Conservation (phyloP, 768 basidiomycete genomes). For the Lactarius deliciosus region DNA sequence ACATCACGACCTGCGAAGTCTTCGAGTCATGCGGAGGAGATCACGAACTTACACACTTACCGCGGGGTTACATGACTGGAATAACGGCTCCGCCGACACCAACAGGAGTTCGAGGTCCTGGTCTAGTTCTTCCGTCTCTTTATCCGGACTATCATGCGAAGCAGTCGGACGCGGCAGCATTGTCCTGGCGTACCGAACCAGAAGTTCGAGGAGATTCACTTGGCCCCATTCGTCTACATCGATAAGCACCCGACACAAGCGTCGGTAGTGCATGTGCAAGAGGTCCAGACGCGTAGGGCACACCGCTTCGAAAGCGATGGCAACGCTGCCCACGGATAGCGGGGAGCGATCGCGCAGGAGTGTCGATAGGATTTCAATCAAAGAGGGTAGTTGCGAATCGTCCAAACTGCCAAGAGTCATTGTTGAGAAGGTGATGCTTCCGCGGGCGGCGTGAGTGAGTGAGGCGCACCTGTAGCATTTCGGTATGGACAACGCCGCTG, state of each 20-base stretch:
- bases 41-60: slow-evolving; percentile 44
- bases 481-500: slow-evolving; percentile 85
- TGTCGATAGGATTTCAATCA: slow-evolving; percentile 65
- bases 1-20: slow-evolving; percentile 67
- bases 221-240: slow-evolving; percentile 99
- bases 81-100: slow-evolving; percentile 67
- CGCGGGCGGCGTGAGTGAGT: slow-evolving; percentile 19
- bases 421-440: slow-evolving; percentile 5
- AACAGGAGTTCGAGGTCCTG: slow-evolving; percentile 75
- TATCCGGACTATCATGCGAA: slow-evolving; percentile 35
- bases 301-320: slow-evolving; percentile 82
- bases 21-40: neutral
- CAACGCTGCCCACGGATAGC: slow-evolving; percentile 82
- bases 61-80: slow-evolving; percentile 85
- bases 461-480: slow-evolving; percentile 71
- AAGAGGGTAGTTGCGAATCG: slow-evolving; percentile 61
- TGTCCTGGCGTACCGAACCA: slow-evolving; percentile 77
- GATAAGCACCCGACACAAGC: slow-evolving; percentile 77
- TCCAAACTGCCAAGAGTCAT: slow-evolving; percentile 59
- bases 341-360: slow-evolving; percentile 77
- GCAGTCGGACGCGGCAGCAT: slow-evolving; percentile 71
- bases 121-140: slow-evolving; percentile 67
- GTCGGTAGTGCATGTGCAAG: slow-evolving; percentile 84
- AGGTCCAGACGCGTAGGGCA: slow-evolving; percentile 86
- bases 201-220: slow-evolving; percentile 70